A percentile compares a stretch with the other conserved stretches of the same genome.
Evolutionary conservation across 1,139 yeast genomes (phyloP).

Genomic region (Kurtzmaniella quercitrusa): DNA sequence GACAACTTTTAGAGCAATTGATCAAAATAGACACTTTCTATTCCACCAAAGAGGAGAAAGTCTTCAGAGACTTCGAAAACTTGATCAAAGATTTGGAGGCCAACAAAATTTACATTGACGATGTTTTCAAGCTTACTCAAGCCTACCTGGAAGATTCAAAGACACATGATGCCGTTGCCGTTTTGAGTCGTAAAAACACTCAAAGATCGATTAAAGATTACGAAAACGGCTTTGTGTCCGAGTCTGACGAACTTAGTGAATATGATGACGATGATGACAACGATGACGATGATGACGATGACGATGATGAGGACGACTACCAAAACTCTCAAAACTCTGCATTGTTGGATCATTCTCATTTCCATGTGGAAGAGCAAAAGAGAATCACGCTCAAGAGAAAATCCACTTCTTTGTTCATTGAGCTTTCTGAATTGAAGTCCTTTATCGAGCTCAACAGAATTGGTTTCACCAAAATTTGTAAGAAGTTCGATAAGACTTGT

Average conservation of each 20-base stretch:
- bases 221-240: slow-evolving; percentile 17
- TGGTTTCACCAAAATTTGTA: slow-evolving; percentile 82
- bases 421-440: slow-evolving; percentile 78
- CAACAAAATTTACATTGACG: slow-evolving; percentile 26
- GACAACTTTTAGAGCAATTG: slow-evolving; percentile 53
- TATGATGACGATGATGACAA: slow-evolving; percentile 23
- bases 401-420: slow-evolving; percentile 62
- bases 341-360: slow-evolving; percentile 43
- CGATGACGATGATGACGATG: slow-evolving; percentile 40
- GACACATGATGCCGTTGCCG: background rate
- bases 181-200: slow-evolving; percentile 1
- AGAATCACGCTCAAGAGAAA: slow-evolving; percentile 68
- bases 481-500: slow-evolving; percentile 84
- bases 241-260: slow-evolving; percentile 13
- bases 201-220: slow-evolving; percentile 9
- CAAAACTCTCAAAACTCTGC: slow-evolving; percentile 27
- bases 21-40: slow-evolving; percentile 56
- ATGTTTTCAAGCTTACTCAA: slow-evolving; percentile 25
- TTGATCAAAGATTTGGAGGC: slow-evolving; percentile 37
- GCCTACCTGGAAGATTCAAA: slow-evolving; percentile 18
- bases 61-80: slow-evolving; percentile 42
- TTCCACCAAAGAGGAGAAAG: slow-evolving; percentile 42
- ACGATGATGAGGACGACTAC: slow-evolving; percentile 35
- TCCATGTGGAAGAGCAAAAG: slow-evolving; percentile 47
- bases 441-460: slow-evolving; percentile 78